Evolutionary conservation across 805 yeast genomes (phyloP).

Genomic region (Cyberlindnera japonica): DNA sequence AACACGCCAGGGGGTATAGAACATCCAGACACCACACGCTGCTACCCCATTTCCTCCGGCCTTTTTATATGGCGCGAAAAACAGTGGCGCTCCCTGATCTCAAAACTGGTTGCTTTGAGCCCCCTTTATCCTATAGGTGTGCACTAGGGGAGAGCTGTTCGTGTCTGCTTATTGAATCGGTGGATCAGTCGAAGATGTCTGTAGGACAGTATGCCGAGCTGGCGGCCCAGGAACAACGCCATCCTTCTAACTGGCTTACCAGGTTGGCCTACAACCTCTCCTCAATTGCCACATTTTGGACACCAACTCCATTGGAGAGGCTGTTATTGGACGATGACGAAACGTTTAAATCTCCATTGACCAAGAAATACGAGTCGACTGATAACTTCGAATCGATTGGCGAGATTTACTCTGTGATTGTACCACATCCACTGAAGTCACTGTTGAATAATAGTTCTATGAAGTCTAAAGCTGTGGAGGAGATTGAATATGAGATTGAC

Average conservation of each 20-base stretch:
- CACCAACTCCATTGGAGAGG: conserved; percentile 17
- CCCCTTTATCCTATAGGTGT: too few species aligned
- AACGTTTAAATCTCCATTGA: conserved; percentile 16
- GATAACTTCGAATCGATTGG: conserved; percentile 14
- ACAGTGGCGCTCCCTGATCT: too few species aligned
- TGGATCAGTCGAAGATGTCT: too few species aligned
- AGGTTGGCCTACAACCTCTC: background rate
- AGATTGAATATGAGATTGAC: conserved; percentile 28
- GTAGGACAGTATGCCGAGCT: conserved; percentile 19
- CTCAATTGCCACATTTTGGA: conserved; percentile 2
- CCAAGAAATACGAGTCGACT: conserved; percentile 11
- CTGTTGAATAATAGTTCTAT: conserved; percentile 6
- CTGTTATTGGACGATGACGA: conserved; percentile 16
- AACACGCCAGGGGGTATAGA: too few species aligned
- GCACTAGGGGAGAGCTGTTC: too few species aligned
- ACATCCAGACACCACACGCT: too few species aligned
- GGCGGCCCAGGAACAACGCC: conserved; percentile 19
- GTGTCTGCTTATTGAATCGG: too few species aligned
- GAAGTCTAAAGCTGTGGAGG: conserved; percentile 3
- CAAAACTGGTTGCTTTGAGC: too few species aligned
- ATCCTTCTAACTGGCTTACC: conserved; percentile 6
- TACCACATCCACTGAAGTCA: conserved; percentile 15
- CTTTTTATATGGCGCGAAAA: too few species aligned
- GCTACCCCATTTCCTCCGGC: too few species aligned
- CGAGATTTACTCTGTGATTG: conserved; percentile 12